Evolutionary conservation across 2,329 filamentous ascomycete species (phyloP).

Genomic region (Xylaria polymorpha): DNA sequence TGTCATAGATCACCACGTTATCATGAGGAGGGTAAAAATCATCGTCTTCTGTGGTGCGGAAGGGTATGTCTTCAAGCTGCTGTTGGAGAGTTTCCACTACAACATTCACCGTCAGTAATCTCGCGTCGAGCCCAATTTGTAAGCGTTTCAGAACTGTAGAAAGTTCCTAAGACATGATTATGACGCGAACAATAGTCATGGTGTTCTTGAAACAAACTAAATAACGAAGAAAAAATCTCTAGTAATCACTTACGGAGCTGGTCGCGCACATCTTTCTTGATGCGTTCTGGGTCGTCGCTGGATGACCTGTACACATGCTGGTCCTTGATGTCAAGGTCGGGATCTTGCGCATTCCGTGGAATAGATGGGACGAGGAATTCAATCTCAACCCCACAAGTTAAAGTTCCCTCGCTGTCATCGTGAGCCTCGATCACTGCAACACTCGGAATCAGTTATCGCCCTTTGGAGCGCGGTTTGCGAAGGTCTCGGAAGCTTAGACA

Average conservation of each 20-base stretch:
- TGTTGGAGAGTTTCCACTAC: slow-evolving; percentile 24
- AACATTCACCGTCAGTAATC: not conserved
- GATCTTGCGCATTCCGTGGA: slow-evolving; percentile 6
- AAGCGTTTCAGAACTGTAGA: not conserved
- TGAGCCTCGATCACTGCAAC: slow-evolving; percentile 31
- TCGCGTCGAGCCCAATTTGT: not conserved
- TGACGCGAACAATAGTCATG: not conserved
- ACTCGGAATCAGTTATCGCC: no score
- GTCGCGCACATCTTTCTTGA: not conserved
- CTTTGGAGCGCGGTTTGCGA: no score
- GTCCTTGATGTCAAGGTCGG: slow-evolving; percentile 28
- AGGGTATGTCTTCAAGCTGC: slow-evolving; percentile 20
- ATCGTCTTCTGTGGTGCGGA: slow-evolving; percentile 35
- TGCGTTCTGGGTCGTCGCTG: not conserved
- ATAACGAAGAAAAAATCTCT: not conserved
- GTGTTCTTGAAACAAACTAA: not conserved
- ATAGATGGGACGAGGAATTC: slow-evolving; percentile 44
- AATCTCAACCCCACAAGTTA: slow-evolving; percentile 47
- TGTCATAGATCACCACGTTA: slow-evolving; percentile 38
- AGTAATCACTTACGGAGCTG: slow-evolving; percentile 18
- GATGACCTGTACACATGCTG: slow-evolving; percentile 10
- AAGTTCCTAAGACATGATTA: not conserved
- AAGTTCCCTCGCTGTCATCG: slow-evolving; percentile 35
- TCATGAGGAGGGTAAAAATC: slow-evolving; percentile 35
- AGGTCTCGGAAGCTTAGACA: no score